Evolutionary conservation across 306 rosid genomes (phyloP), one percentile per base, ranked within the genome.

Genomic region (Lathyrus sativus): DNA sequence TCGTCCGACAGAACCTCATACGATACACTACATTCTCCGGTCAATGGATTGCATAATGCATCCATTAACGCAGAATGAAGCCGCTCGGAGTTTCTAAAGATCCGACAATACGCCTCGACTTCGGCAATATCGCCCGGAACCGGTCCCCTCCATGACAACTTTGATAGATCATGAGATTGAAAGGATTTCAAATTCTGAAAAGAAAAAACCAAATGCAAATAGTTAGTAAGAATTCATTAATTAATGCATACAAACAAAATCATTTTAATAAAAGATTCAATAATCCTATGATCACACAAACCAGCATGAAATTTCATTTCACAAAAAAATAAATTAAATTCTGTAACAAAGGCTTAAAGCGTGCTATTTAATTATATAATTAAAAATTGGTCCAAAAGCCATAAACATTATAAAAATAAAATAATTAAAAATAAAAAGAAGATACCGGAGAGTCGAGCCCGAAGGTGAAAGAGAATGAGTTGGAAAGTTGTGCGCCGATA

Each of bases 51-150:
- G 77, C 99, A 90, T 56, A 93, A 57, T 3, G 95, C 85, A 50
- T 90, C 95, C 99, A 90, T 90, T 49, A 90, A 61, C 15, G 93
- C 89, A 13, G 79, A 74, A 75, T 93, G 92, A 68, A 93, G 91
- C 80, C 89, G 83, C 62, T 93, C 96, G 10, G 99, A 91, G 46
- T 73, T 63, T 80, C 99, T 76, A 72, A 93, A 90, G 79, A 93
- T 90, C 83, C 99, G 82, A 80, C 97, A 93, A 57, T 88, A 93
- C 5, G 97, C 95, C 84, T 93, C 99, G 1, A 93, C 89, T 87
- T 93, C 99, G 0, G 99, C 95, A 73, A 93, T 87, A 72, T 93
- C 99, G 4, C 99, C 99, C 1, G 97, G 99, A 71, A 90, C 86
- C 37, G 99, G 99, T 65, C 99, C 99, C 74, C 85, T 67, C 92